These are phyloP conservation scores for Pythium aphanidermatum DNA, from an alignment of 352 stramenopile genomes.

Conservation along the genomic window DNA sequence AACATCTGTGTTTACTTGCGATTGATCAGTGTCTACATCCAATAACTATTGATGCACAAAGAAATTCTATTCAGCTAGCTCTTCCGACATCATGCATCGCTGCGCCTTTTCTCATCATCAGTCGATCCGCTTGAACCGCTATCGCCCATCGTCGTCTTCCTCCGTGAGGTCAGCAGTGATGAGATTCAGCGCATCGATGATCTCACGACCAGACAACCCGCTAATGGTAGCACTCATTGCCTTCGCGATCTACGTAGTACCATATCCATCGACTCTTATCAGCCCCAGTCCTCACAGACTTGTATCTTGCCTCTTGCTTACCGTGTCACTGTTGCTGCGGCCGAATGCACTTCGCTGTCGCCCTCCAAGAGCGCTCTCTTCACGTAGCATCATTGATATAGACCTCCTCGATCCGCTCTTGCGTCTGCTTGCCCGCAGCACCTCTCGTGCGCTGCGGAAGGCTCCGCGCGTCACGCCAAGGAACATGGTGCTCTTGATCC, in stretches of 20 bases:
- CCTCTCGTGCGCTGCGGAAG: slow-evolving; percentile 51
- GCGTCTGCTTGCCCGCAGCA: slow-evolving; percentile 33
- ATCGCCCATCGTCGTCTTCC: slow-evolving; percentile 74
- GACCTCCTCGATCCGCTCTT: slow-evolving; percentile 20
- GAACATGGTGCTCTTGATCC: slow-evolving; percentile 35
- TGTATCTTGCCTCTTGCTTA: slow-evolving; percentile 13
- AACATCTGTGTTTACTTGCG: no score
- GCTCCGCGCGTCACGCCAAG: slow-evolving; percentile 31
- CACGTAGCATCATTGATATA: slow-evolving; percentile 13
- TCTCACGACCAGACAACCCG: slow-evolving; percentile 30
- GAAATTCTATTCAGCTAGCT: no score
- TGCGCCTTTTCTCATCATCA: no score
- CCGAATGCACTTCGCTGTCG: slow-evolving; percentile 51
- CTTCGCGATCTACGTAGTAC: slow-evolving; percentile 34
- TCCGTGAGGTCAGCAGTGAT: slow-evolving; percentile 31
- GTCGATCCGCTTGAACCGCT: slow-evolving; percentile 21
- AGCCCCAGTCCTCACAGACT: not conserved
- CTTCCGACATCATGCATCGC: no score
- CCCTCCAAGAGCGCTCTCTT: slow-evolving; percentile 43
- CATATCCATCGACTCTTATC: not conserved
- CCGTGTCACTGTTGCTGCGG: slow-evolving; percentile 29
- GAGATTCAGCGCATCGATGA: slow-evolving; percentile 36
- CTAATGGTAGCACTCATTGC: slow-evolving; percentile 26
- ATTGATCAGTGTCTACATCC: no score
- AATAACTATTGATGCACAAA: no score